Evolutionary conservation across 2,329 filamentous ascomycete genomes (phyloP).

Genomic region (Xenosphaeropsis pyriputrescens): DNA sequence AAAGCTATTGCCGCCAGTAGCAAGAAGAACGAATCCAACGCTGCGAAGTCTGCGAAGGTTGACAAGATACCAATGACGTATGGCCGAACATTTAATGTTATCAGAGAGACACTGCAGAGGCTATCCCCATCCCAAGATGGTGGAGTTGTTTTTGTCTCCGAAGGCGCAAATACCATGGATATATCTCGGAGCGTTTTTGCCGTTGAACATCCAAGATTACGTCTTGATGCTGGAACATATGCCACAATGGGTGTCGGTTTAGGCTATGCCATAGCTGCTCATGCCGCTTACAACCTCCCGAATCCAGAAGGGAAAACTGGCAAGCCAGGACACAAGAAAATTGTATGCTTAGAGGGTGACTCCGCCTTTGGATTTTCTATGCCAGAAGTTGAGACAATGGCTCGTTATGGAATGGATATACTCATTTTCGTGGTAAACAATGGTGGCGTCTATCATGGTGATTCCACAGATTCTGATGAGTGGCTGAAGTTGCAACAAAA

Average conservation of each 20-base stretch:
- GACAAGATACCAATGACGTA: conserved; percentile 30
- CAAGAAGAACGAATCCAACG: conserved; percentile 29
- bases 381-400: conserved; percentile 41
- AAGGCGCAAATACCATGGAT: conserved; percentile 47
- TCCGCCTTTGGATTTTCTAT: conserved; percentile 39
- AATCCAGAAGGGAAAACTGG: conserved; percentile 19
- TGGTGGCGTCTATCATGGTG: conserved; percentile 32
- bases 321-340: conserved; percentile 25
- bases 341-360: conserved; percentile 40
- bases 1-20: conserved; percentile 19
- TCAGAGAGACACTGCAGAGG: conserved; percentile 30
- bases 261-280: conserved; percentile 39
- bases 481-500: conserved; percentile 28
- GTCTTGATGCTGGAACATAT: conserved; percentile 41
- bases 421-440: conserved; percentile 42
- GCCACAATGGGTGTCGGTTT: conserved; percentile 45
- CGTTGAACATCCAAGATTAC: conserved; percentile 34
- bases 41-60: conserved; percentile 24
- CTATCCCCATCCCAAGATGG: conserved; percentile 28
- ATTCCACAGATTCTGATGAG: conserved; percentile 20
- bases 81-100: conserved; percentile 33
- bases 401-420: conserved; percentile 35
- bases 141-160: conserved; percentile 37
- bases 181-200: conserved; percentile 39
- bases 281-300: conserved; percentile 35